Conservation (phyloP, 306 rosid species). For the Cucurbita ficifolia region DNA sequence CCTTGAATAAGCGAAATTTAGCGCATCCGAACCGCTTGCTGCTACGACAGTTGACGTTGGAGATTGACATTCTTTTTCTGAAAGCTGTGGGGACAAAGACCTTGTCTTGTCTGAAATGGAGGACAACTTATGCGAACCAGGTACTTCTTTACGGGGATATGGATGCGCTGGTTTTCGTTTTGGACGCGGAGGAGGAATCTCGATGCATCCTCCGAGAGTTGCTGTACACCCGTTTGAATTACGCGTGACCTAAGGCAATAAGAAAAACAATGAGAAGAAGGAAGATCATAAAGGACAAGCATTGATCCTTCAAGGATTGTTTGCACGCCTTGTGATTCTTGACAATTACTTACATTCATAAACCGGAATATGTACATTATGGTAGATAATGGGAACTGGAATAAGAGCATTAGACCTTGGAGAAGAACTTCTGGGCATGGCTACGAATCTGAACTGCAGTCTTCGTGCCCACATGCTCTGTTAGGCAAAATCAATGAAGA, state of each 20-base stretch:
- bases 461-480: constrained; percentile 80
- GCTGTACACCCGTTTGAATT: constrained; percentile 26
- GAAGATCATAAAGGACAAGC: not conserved
- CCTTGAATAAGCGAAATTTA: constrained; percentile 36
- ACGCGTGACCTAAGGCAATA: constrained; percentile 28
- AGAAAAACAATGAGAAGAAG: not conserved
- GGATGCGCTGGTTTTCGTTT: constrained; percentile 78
- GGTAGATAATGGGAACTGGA: constrained; percentile 21
- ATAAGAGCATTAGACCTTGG: constrained; percentile 45
- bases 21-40: constrained; percentile 28
- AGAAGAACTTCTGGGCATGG: constrained; percentile 90
- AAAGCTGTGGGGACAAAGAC: constrained; percentile 32
- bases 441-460: constrained; percentile 97
- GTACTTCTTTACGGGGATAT: constrained; percentile 62
- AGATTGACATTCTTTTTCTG: constrained; percentile 47
- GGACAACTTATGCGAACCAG: constrained; percentile 16
- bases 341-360: constrained; percentile 9
- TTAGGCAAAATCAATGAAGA: constrained; percentile 6
- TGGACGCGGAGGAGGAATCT: constrained; percentile 85
- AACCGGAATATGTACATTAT: constrained; percentile 12
- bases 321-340: constrained; percentile 14
- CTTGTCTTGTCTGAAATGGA: constrained; percentile 23
- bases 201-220: constrained; percentile 31
- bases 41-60: constrained; percentile 49
- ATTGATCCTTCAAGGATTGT: constrained; percentile 6